Evolutionary conservation across 192 early-diverging fungal genomes (phyloP).

Genomic region (Rhizophlyctis rosea): DNA sequence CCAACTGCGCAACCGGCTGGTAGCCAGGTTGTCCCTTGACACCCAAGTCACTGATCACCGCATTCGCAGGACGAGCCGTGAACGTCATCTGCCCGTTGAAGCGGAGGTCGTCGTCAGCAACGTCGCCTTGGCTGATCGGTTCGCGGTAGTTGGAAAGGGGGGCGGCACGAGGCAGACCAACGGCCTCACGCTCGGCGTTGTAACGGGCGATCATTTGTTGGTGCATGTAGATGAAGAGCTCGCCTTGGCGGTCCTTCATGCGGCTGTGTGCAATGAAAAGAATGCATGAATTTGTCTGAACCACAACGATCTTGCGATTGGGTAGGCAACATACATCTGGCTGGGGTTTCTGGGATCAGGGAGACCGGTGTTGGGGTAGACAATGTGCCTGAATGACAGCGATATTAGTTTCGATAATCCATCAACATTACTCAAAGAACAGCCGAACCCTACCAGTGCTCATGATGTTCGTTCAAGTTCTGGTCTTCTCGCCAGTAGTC

Average conservation of each 20-base stretch:
- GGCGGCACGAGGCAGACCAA: background rate
- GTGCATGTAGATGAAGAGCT: constrained; percentile 23
- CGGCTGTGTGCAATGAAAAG: constrained; percentile 4
- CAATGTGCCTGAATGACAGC: too few relatives aligned
- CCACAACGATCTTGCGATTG: background rate
- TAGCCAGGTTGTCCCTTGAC: constrained; percentile 4
- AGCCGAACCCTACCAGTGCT: constrained; percentile 11
- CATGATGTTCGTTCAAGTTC: constrained; percentile 21
- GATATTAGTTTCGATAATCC: too few relatives aligned
- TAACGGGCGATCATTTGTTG: constrained; percentile 25
- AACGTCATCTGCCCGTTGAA: constrained; percentile 11
- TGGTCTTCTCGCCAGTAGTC: constrained; percentile 21
- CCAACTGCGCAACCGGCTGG: constrained; percentile 10
- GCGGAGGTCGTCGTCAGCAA: constrained; percentile 22
- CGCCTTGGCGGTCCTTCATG: constrained; percentile 20
- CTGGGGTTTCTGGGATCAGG: constrained; percentile 17
- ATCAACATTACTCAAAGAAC: too few relatives aligned
- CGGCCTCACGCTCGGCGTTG: constrained; percentile 17
- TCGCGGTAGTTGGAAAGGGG: constrained; percentile 1
- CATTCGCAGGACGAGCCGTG: constrained; percentile 4
- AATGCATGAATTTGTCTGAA: background rate
- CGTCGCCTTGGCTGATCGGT: constrained; percentile 3
- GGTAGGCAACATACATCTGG: background rate
- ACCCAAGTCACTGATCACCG: constrained; percentile 4
- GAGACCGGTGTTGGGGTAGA: constrained; percentile 11